Conservation (phyloP, 169 alveolate genomes). For the Toxoplasma gondii region DNA sequence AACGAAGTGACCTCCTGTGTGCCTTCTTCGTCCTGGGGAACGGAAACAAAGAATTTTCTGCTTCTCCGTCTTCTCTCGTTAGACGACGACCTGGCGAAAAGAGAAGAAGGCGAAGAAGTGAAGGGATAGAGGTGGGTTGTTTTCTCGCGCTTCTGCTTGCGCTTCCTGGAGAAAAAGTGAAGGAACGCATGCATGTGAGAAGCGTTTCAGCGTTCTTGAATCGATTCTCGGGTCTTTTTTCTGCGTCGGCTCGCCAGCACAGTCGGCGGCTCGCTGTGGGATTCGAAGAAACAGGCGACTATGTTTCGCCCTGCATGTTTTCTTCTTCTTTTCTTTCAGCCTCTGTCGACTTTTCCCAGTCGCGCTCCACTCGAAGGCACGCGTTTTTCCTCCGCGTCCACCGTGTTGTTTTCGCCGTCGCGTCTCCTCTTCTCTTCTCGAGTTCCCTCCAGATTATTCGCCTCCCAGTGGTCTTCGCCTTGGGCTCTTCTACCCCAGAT, state of each 20-base stretch:
- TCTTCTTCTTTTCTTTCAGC: neutral
- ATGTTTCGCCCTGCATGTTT: neutral
- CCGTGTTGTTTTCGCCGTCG: no score
- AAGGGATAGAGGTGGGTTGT: neutral
- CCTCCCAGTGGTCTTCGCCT: neutral
- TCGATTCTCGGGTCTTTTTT: neutral
- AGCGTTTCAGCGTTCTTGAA: neutral
- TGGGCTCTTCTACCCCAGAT: neutral
- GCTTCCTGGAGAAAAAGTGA: neutral
- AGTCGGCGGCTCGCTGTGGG: neutral
- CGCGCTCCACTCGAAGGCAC: neutral
- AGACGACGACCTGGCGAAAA: no score
- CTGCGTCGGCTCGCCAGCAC: neutral
- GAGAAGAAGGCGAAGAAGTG: neutral
- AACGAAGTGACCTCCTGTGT: no score
- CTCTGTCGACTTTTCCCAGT: neutral
- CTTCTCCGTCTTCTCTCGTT: no score
- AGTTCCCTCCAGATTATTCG: neutral
- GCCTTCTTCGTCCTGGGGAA: no score
- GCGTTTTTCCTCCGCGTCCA: neutral
- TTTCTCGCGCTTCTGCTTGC: neutral
- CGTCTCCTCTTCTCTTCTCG: no score
- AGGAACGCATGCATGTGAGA: neutral
- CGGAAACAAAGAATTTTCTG: no score
- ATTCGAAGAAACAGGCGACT: neutral